Evolutionary conservation across 306 rosid genomes (phyloP).

Genomic region (Cicer pinnatifidum): DNA sequence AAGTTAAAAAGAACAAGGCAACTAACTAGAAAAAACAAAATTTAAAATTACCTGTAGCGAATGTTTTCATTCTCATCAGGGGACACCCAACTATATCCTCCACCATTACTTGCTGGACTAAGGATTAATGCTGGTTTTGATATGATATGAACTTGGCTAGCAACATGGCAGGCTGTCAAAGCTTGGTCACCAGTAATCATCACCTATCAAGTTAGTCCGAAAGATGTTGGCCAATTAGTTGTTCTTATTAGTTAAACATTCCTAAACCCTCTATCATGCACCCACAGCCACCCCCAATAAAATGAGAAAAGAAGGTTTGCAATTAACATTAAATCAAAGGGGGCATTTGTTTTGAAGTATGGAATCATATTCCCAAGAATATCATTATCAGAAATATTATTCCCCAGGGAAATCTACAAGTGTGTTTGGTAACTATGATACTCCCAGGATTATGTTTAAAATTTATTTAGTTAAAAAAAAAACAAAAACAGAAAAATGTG

Average conservation of each 20-base stretch:
- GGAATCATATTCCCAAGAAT: not conserved
- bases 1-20: constrained; percentile 19
- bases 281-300: not conserved
- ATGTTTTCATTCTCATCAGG: constrained; percentile 80
- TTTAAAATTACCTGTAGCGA: constrained; percentile 63
- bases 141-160: constrained; percentile 92
- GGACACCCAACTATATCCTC: constrained; percentile 83
- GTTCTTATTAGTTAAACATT: constrained; percentile 27
- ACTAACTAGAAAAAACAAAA: not conserved
- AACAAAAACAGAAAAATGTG: not conserved
- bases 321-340: constrained; percentile 19
- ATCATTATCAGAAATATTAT: not conserved
- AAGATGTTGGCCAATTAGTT: constrained; percentile 37
- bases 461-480: not conserved
- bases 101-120: constrained; percentile 57
- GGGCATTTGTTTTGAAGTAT: not conserved
- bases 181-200: constrained; percentile 99
- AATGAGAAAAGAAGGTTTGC: not conserved
- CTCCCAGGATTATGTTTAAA: not conserved
- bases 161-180: constrained; percentile 99
- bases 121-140: constrained; percentile 89
- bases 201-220: constrained; percentile 58
- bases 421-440: not conserved
- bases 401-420: not conserved
- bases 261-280: constrained; percentile 17